Conservation (phyloP, 306 rosid genomes). For the Clitoria ternatea region DNA sequence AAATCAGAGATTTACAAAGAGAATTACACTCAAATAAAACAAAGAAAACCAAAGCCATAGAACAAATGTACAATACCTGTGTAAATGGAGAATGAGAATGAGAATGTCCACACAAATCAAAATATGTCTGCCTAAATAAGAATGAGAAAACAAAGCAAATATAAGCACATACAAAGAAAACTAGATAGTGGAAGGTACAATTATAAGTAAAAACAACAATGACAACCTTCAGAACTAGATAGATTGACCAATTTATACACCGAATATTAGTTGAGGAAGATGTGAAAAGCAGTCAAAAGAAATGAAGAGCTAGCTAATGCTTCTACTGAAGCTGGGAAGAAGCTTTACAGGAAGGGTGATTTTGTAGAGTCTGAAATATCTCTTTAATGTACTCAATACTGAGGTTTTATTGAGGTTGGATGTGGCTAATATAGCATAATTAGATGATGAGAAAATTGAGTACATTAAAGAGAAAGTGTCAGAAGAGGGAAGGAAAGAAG, state of each 20-base stretch:
- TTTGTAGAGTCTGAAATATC: constrained; percentile 63
- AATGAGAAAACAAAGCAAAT: too few species aligned
- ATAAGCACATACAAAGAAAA: too few species aligned
- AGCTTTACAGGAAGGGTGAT: constrained; percentile 77
- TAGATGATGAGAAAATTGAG: constrained; percentile 97
- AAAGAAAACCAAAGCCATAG: too few species aligned
- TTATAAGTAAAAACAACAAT: too few species aligned
- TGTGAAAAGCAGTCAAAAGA: constrained; percentile 47
- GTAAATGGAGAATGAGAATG: too few species aligned
- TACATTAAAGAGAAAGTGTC: constrained; percentile 82
- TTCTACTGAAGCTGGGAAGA: constrained; percentile 74
- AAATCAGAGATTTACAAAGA: too few species aligned
- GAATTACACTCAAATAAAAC: too few species aligned
- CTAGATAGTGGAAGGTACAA: too few species aligned
- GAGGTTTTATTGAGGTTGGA: constrained; percentile 87
- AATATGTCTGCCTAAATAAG: too few species aligned
- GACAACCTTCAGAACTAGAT: too few species aligned
- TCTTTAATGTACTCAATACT: constrained; percentile 84
- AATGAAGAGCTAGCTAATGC: constrained; percentile 54
- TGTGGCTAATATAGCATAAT: constrained; percentile 81
- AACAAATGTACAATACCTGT: too few species aligned
- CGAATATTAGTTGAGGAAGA: constrained; percentile 91
- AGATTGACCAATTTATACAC: constrained; percentile 92
- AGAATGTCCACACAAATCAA: too few species aligned
- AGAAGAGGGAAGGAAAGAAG: constrained; percentile 84